phyloP scores from a whole-genome alignment of 768 basidiomycete genomes.

The Trametes coccinea region DNA sequence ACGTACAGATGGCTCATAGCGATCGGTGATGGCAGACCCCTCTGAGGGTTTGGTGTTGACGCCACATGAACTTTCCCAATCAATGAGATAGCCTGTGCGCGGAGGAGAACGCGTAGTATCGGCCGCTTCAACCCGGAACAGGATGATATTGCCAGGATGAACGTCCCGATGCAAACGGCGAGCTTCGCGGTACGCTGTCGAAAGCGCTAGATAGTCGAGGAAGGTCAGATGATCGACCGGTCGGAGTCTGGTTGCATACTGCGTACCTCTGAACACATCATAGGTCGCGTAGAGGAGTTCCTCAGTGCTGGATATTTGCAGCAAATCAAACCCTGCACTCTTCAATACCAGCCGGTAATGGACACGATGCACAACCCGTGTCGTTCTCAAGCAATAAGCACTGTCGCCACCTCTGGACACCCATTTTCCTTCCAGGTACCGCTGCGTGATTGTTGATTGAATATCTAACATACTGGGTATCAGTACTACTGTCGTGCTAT shows the following conservation, averaged over 20 bases:
- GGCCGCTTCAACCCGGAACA: neutral
- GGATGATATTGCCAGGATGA: neutral
- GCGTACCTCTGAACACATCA: constrained; percentile 11
- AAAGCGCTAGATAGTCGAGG: constrained; percentile 9
- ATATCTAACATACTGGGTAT: neutral
- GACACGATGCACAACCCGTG: neutral
- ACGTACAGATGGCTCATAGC: neutral
- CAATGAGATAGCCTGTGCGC: constrained; percentile 4
- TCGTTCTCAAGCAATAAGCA: neutral
- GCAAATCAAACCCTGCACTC: constrained; percentile 1
- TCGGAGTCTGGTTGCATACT: neutral
- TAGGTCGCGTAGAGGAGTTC: constrained; percentile 10
- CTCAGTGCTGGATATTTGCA: neutral
- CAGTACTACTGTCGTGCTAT: too few species aligned
- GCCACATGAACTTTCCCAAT: constrained; percentile 2
- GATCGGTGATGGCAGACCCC: neutral
- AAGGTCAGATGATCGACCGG: neutral
- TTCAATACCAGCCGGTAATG: constrained; percentile 13
- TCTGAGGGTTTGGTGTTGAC: neutral
- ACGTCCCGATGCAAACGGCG: neutral
- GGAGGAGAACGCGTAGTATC: neutral
- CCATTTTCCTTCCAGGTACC: neutral
- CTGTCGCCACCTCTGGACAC: neutral
- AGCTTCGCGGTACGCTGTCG: neutral
- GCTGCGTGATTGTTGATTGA: neutral